Percentiles rank a stretch among this genome's conserved stretches.
Conservation (phyloP, 345 rosid genomes). For the Lumnitzera racemosa region DNA sequence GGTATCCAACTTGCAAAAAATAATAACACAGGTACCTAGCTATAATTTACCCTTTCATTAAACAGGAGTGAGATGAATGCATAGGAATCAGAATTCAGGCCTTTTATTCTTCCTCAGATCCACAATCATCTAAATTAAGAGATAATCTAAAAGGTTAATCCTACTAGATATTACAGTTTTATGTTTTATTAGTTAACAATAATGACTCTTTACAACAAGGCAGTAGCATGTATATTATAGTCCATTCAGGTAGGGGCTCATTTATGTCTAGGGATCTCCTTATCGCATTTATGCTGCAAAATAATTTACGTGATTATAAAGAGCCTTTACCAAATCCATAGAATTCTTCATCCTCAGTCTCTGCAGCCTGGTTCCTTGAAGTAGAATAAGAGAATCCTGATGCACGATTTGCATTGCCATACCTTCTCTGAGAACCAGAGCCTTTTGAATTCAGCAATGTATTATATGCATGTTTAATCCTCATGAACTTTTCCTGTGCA, state of each 20-base stretch:
- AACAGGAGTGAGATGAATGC: no score
- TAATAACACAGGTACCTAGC: no score
- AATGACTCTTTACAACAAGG: no score
- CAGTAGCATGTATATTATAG: no score
- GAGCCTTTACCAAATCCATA: slow-evolving; percentile 77
- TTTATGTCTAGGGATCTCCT: background rate
- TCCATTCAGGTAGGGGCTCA: background rate
- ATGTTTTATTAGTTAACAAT: no score
- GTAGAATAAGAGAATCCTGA: slow-evolving; percentile 59
- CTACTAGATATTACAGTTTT: no score
- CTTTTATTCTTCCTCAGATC: no score
- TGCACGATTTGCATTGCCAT: slow-evolving; percentile 32
- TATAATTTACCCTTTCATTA: no score
- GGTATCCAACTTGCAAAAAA: no score
- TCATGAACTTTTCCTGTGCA: slow-evolving; percentile 68
- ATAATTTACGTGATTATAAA: background rate
- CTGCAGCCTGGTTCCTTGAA: slow-evolving; percentile 25
- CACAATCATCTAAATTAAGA: no score
- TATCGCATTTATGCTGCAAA: background rate
- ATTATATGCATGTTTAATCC: slow-evolving; percentile 55
- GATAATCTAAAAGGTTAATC: no score
- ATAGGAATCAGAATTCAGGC: no score
- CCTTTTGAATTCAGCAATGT: slow-evolving; percentile 40
- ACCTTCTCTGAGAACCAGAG: slow-evolving; percentile 57
- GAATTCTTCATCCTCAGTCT: slow-evolving; percentile 52